Conservation (phyloP, 768 basidiomycete genomes). For the Lactifluus subvellereus region DNA sequence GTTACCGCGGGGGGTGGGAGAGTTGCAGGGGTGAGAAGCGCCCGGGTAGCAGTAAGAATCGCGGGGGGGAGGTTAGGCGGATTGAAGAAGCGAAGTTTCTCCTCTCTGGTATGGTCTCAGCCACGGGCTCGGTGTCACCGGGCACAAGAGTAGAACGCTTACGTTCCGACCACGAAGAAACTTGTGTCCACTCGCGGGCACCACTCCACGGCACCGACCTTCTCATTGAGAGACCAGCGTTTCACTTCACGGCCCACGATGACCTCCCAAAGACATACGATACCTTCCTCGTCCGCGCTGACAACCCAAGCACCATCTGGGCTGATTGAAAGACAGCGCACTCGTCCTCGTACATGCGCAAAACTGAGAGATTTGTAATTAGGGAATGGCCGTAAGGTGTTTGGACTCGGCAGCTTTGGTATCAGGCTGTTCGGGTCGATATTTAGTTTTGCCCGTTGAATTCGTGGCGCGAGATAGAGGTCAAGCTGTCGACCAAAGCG, state of each 20-base stretch:
- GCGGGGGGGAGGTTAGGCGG: slow-evolving; percentile 70
- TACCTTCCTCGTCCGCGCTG: slow-evolving; percentile 86
- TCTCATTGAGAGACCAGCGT: slow-evolving; percentile 75
- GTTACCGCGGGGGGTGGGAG: slow-evolving; percentile 51
- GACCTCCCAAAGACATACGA: slow-evolving; percentile 87
- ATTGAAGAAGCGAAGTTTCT: slow-evolving; percentile 69
- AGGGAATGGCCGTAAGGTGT: slow-evolving; percentile 90
- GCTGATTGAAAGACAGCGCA: slow-evolving; percentile 71
- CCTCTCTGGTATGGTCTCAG: slow-evolving; percentile 50
- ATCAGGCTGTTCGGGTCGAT: slow-evolving; percentile 89
- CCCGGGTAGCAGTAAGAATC: slow-evolving; percentile 52
- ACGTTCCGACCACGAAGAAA: slow-evolving; percentile 78
- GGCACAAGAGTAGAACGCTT: slow-evolving; percentile 33
- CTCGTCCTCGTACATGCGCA: slow-evolving; percentile 58
- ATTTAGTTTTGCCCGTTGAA: slow-evolving; percentile 81
- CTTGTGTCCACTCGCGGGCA: slow-evolving; percentile 80
- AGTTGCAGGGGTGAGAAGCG: slow-evolving; percentile 55
- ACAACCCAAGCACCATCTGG: slow-evolving; percentile 89
- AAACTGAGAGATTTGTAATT: slow-evolving; percentile 72
- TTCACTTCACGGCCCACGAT: slow-evolving; percentile 84
- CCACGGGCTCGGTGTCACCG: not conserved
- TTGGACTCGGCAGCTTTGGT: slow-evolving; percentile 91
- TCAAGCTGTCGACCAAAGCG: slow-evolving; percentile 92
- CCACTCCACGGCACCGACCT: slow-evolving; percentile 87
- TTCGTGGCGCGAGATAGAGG: slow-evolving; percentile 90